Evolutionary conservation across 768 basidiomycete species (phyloP), one percentile per base, ranked within the genome.

Genomic region (Boletus sp.): DNA sequence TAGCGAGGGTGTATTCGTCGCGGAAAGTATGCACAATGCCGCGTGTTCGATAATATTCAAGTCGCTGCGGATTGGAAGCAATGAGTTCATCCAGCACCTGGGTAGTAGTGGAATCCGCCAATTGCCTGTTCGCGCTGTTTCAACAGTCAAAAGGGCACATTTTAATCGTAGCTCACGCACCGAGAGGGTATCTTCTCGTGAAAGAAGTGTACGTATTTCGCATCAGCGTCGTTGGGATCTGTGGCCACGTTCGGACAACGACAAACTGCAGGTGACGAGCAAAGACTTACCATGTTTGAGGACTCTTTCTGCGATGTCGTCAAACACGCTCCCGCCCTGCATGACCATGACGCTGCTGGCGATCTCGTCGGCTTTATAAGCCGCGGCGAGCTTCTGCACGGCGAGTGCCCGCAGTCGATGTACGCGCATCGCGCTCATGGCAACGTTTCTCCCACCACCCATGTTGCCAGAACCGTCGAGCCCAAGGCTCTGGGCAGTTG

Each of bases 171-270:
- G 18, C 36, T n/a, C 47, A 75, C 80, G 57, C 58, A 94, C 92
- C 92, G 81, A 54, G 93, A 94, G 20, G 93, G 93, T 61, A 95
- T 95, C 75, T 93, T 94, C 68, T 95, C 92, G 64, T 95, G 93
- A 73, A 95, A 95, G 69, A 95, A 95, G 65, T 94, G 88, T 2
- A 95, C 92, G 68, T 94, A 94, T 77, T 81, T 84, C 12, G 92
- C 92, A 63, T 94, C 90, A 9, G 80, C 62, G 61, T 94, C 88
- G 59, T 79, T 76, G 0, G 90, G 89, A 68, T 94, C 92, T 92
- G 57, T 14, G 37, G 33, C 10, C 42, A 11, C 24, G 51, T 61
- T 58, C 37, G 5, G 53, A 35, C 7, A 12, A 47, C 3, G 36
- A 32, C 47, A 3, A 7, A 15, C 35, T 50, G 30, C 15, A 35